Percentiles rank a stretch among this genome's conserved stretches.
phyloP scores from a whole-genome alignment of 441 rosid species.

The Manihot esculenta region DNA sequence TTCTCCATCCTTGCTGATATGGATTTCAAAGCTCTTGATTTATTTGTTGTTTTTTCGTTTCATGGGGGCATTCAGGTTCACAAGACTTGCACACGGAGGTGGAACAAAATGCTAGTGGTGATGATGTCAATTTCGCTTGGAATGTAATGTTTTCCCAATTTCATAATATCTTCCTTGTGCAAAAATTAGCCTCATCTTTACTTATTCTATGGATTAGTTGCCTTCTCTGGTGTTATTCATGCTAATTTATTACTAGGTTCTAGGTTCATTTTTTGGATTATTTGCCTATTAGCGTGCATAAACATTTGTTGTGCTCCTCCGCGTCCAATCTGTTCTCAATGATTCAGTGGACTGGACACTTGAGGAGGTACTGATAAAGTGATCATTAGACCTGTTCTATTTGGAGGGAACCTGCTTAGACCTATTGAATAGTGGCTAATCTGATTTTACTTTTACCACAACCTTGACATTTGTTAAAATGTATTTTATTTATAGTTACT shows the following conservation, averaged over 20 bases:
- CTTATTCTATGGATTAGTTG: too few relatives aligned
- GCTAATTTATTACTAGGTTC: not conserved
- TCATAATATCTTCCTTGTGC: not conserved
- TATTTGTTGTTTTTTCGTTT: not conserved
- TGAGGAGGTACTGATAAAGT: not conserved
- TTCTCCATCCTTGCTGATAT: not conserved
- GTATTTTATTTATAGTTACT: not conserved
- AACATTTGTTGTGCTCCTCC: not conserved
- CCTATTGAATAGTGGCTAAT: not conserved
- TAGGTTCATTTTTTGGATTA: not conserved
- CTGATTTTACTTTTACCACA: not conserved
- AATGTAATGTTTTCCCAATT: constrained; percentile 11
- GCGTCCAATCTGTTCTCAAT: not conserved
- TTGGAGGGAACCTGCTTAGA: not conserved
- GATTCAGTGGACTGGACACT: not conserved
- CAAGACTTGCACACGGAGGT: not conserved
- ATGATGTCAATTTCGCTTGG: constrained; percentile 9
- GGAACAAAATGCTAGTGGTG: constrained; percentile 7
- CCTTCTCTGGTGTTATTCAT: not conserved
- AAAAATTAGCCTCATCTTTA: too few relatives aligned
- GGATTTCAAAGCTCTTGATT: not conserved
- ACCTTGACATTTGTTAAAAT: not conserved
- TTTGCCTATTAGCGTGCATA: not conserved
- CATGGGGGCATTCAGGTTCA: not conserved
- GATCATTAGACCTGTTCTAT: not conserved